Base-by-base conservation (phyloP, 225 moss, liverwort and hornwort genomes). In the Ulota crispa region DNA sequence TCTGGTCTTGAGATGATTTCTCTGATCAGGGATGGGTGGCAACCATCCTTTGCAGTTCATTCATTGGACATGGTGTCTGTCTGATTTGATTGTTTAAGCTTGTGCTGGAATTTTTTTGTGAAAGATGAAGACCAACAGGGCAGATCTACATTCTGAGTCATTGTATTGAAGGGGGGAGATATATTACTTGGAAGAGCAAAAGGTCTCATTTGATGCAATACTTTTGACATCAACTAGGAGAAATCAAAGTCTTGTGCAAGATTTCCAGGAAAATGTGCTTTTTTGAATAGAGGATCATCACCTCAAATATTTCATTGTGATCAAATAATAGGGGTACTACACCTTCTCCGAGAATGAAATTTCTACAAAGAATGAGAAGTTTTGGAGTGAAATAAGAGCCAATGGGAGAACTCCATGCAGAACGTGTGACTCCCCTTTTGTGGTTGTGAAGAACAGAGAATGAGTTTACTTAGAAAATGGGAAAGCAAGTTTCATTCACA, bases 1-100 rank as follows among this genome's bases (percentile, higher is more conserved):
- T 64, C 5, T 70, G 74, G 68, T 78, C 68, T 68, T 54, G 68
- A 54, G 66, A 76, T 72, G 59, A 66, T 56, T 60, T 39, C 31
- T 67, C 67, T 59, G 66, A 72, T 81, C 50, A 72, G 76, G 70
- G 56, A 64, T 76, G 72, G 77, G 59, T 76, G 27, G 47, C 65
- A 72, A 47, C 59, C 16, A 64, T 36, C 61, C 53, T 68, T 47
- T 78, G 68, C 61, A 81, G 64, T 78, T 41, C 31, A 52, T 41
- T 60, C 23, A 20, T 67, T 78, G 68, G 37, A 20, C 41, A 67
- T 61, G 61, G 32, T 54, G 52, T 21, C 20, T 9, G 24, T 64
- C 14, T 73, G 71, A 36, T 45, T 26, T 71, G 64, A 7, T 71
- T 52, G 1, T n/a, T 71, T 24, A 39, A 23, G 50, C 37, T 72